Conservation (phyloP, 2,329 filamentous ascomycete species). For the Chaetomiaceae sp. region DNA sequence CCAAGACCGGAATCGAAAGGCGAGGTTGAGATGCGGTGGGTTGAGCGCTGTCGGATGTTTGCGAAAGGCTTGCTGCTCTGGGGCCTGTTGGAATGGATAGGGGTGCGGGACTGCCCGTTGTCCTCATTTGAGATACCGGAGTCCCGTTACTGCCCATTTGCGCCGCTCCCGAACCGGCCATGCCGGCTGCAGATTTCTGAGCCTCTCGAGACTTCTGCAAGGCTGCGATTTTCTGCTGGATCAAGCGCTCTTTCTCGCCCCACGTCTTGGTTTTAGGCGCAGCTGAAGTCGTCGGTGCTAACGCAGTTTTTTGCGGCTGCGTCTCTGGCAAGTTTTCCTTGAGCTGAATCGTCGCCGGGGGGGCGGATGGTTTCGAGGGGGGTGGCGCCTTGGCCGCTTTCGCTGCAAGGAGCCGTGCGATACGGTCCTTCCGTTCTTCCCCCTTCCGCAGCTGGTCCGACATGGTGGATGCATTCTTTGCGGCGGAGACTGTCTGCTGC, state of each 20-base stretch:
- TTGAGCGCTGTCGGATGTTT: not conserved
- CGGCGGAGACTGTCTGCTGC: not conserved
- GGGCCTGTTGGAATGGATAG: conserved; percentile 8
- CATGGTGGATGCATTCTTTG: conserved; percentile 9
- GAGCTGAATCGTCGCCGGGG: conserved; percentile 3
- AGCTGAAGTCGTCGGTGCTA: not conserved
- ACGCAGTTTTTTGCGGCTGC: conserved; percentile 5
- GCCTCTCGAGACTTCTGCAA: conserved; percentile 56
- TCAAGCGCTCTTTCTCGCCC: conserved; percentile 66
- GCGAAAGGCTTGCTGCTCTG: not conserved
- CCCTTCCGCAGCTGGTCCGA: conserved; percentile 35
- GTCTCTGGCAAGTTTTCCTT: conserved; percentile 22
- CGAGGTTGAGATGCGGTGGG: conserved; percentile 2
- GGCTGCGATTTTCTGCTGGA: conserved; percentile 75
- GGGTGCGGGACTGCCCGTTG: not conserved
- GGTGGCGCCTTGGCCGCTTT: conserved; percentile 54
- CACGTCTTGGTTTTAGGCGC: conserved; percentile 43
- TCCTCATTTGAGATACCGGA: not conserved
- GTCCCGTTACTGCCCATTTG: conserved; percentile 13
- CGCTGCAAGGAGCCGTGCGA: conserved; percentile 69
- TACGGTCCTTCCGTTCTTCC: conserved; percentile 69
- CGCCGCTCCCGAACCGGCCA: conserved; percentile 6
- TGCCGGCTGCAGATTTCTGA: conserved; percentile 33
- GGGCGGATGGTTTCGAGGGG: conserved; percentile 18
- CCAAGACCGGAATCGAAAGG: conserved; percentile 19